Evolutionary conservation across 2,329 filamentous ascomycete species (phyloP).

Genomic region (Claviceps sp.): DNA sequence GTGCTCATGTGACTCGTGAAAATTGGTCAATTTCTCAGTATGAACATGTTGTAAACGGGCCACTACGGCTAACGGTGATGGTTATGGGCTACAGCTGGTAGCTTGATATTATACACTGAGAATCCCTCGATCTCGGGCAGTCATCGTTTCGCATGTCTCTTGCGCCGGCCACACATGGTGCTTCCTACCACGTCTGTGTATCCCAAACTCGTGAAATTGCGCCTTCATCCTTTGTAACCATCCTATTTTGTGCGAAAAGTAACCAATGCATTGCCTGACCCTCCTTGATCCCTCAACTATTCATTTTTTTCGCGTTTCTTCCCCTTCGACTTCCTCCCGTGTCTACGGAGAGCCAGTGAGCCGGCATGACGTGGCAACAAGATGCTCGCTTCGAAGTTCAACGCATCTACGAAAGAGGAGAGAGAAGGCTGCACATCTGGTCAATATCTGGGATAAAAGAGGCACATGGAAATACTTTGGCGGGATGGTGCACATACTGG

Average conservation of each 20-base stretch:
- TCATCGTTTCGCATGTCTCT: neutral
- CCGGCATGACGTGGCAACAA: neutral
- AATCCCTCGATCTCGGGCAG: neutral
- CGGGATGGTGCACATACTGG: conserved; percentile 27
- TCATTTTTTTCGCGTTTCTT: neutral
- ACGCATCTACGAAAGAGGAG: conserved; percentile 43
- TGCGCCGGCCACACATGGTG: neutral
- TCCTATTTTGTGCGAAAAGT: neutral
- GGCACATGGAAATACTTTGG: neutral
- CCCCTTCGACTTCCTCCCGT: neutral
- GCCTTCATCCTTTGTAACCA: neutral
- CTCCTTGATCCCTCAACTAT: neutral
- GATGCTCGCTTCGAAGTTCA: neutral
- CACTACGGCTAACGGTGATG: neutral
- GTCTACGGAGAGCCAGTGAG: neutral
- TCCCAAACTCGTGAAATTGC: neutral
- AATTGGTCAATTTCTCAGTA: no score
- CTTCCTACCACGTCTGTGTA: neutral
- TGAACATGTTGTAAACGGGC: no score
- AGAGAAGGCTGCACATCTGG: conserved; percentile 37
- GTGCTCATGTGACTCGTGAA: no score
- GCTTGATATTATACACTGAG: neutral
- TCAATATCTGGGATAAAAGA: conserved; percentile 10
- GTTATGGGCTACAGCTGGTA: neutral
- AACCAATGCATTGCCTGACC: neutral